These are phyloP conservation scores for Hypoxylon intermedium DNA, from an alignment of 495 filamentous ascomycete genomes.

Conservation along the genomic window DNA sequence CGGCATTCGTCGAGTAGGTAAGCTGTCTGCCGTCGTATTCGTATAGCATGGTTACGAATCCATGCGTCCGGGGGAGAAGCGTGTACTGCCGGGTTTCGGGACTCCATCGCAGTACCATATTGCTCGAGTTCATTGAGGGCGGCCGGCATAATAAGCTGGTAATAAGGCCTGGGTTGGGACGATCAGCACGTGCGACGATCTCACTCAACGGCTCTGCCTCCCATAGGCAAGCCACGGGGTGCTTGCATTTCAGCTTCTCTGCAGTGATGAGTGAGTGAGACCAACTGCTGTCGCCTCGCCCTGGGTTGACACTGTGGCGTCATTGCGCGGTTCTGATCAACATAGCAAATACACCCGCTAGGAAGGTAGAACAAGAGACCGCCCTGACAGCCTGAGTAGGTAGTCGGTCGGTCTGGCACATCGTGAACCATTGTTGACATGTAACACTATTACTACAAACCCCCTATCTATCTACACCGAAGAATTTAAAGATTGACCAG, in stretches of 20 bases:
- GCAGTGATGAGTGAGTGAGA: conserved; percentile 7
- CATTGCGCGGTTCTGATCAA: conserved; percentile 34
- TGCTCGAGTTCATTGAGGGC: conserved; percentile 16
- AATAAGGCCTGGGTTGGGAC: conserved; percentile 38
- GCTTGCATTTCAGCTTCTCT: conserved; percentile 31
- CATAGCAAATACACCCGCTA: conserved; percentile 19
- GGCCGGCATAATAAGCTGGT: conserved; percentile 37
- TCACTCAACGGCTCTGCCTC: conserved; percentile 34
- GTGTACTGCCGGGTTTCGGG: conserved; percentile 37
- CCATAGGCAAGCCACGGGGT: conserved; percentile 25
- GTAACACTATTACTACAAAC: conserved; percentile 11
- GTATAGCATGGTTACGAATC: conserved; percentile 23
- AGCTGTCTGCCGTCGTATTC: conserved; percentile 18
- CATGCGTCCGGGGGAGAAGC: conserved; percentile 18
- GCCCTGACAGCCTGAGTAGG: conserved; percentile 7
- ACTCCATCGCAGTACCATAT: conserved; percentile 18
- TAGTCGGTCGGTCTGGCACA: conserved; percentile 19
- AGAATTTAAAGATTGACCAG: conserved; percentile 4
- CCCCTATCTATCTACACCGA: not conserved
- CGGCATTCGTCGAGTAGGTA: conserved; percentile 16
- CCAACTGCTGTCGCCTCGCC: conserved; percentile 25
- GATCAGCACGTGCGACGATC: conserved; percentile 42
- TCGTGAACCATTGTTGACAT: conserved; percentile 22
- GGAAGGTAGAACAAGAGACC: conserved; percentile 27
- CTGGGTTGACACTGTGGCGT: conserved; percentile 33